Conservation (phyloP, 1,284 basidiomycete genomes). For the Ganoderma resinaceum region DNA sequence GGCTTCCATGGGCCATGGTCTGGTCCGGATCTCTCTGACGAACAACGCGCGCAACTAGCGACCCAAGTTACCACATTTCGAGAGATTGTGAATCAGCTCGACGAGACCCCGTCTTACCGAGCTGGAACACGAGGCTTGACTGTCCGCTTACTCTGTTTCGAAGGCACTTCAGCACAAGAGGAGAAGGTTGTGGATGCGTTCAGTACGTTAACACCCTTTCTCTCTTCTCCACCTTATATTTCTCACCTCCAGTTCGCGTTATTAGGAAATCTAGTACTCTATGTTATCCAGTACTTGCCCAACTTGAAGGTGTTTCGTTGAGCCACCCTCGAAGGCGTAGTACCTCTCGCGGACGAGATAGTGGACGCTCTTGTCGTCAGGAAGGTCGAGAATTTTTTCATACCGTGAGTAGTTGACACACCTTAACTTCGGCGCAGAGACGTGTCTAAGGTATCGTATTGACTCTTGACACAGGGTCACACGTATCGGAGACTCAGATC, state of each 20-base stretch:
- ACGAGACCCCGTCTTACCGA: not conserved
- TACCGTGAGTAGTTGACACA: not conserved
- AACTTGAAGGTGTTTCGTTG: not conserved
- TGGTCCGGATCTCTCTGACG: not conserved
- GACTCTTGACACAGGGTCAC: not conserved
- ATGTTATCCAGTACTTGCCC: not conserved
- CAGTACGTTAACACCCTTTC: not conserved
- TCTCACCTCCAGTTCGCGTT: not conserved
- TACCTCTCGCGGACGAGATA: not conserved
- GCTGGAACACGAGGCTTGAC: not conserved
- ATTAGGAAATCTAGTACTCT: not conserved
- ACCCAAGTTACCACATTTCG: not conserved
- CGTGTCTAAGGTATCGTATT: not conserved
- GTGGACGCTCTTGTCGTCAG: not conserved
- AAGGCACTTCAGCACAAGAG: not conserved
- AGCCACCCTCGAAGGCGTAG: not conserved
- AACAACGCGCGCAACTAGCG: not conserved
- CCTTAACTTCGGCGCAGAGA: not conserved
- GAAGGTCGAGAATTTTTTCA: not conserved
- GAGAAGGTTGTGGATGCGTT: not conserved
- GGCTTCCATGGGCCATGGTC: not conserved
- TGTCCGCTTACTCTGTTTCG: not conserved
- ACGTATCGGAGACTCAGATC: not conserved
- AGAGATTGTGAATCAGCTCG: not conserved
- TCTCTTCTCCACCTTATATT: not conserved